phyloP scores from a whole-genome alignment of 805 yeast species.

The Teunomyces kruisii region DNA sequence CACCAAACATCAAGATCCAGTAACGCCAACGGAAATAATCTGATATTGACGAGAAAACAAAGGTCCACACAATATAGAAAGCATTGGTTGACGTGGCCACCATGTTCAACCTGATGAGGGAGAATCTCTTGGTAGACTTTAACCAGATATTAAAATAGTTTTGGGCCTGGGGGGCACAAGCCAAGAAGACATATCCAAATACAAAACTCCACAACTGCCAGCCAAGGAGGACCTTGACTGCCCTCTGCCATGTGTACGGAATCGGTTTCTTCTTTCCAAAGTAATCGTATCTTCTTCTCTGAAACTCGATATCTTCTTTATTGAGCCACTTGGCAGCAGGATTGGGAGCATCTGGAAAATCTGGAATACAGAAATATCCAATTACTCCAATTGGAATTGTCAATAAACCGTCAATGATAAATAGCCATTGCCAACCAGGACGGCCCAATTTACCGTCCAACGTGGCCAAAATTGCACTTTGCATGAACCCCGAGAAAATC shows the following conservation, averaged over 20 bases:
- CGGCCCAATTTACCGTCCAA: conserved; percentile 40
- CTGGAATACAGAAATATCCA: conserved; percentile 49
- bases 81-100: conserved; percentile 3
- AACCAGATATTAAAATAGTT: conserved; percentile 2
- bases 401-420: conserved; percentile 34
- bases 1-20: background rate
- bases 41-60: background rate
- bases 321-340: conserved; percentile 8
- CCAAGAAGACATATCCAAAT: background rate
- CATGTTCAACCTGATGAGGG: conserved; percentile 1
- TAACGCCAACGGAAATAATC: conserved; percentile 1
- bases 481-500: conserved; percentile 19
- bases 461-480: conserved; percentile 17
- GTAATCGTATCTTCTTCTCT: conserved; percentile 1
- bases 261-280: conserved; percentile 1
- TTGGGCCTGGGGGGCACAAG: background rate
- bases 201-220: conserved; percentile 6
- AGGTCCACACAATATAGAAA: conserved; percentile 4
- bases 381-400: conserved; percentile 35
- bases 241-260: background rate
- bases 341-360: conserved; percentile 22
- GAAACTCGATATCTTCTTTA: conserved; percentile 4
- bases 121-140: background rate
- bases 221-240: background rate
- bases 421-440: conserved; percentile 49